Evolutionary conservation across 176 grass and related monocot genomes (phyloP).

Genomic region (Triticum dicoccoides): DNA sequence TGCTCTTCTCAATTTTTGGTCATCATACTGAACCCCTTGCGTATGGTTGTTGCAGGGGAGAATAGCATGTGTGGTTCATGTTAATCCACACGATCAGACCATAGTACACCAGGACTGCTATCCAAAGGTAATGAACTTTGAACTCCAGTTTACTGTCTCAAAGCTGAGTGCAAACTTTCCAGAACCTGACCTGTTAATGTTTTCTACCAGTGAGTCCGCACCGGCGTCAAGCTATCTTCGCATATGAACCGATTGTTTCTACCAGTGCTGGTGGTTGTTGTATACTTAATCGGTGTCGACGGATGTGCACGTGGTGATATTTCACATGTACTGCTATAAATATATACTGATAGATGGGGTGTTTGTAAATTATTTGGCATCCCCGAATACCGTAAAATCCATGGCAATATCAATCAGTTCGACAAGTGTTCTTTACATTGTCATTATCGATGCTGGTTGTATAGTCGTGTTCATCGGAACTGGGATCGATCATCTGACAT

Average conservation of each 20-base stretch:
- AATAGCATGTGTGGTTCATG: constrained; percentile 47
- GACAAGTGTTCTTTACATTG: neutral
- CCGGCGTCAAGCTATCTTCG: neutral
- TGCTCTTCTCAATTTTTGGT: neutral
- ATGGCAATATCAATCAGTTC: neutral
- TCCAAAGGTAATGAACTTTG: constrained; percentile 38
- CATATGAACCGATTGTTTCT: constrained; percentile 3
- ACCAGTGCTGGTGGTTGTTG: constrained; percentile 15
- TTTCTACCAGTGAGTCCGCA: constrained; percentile 34
- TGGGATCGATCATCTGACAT: neutral
- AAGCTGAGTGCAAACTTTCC: neutral
- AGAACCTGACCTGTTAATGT: constrained; percentile 1
- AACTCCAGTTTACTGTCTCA: constrained; percentile 2
- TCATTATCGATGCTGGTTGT: neutral
- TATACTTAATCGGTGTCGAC: neutral
- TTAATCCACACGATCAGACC: constrained; percentile 53
- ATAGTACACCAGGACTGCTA: constrained; percentile 66
- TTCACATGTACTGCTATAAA: neutral
- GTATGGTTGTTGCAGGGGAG: constrained; percentile 41
- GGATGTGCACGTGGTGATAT: neutral
- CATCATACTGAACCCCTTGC: neutral
- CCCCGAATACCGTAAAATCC: neutral
- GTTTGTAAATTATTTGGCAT: constrained; percentile 30
- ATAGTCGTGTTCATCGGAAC: too few relatives aligned
- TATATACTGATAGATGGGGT: constrained; percentile 7